Conservation (phyloP, 225 moss, liverwort and hornwort genomes). For the Straminergon stramineum region DNA sequence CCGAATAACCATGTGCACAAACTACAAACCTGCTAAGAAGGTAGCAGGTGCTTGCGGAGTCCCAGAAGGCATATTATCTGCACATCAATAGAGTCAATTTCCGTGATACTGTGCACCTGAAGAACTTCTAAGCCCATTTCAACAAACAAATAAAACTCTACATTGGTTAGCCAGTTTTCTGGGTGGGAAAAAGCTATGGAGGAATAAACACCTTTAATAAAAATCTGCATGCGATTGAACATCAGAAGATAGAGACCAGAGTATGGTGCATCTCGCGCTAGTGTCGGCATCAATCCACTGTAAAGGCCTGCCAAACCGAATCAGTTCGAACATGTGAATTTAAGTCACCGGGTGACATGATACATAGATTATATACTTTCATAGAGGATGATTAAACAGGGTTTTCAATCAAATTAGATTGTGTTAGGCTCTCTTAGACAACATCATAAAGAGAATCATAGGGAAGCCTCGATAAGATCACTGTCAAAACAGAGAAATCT, state of each 20-base stretch:
- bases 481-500: not conserved
- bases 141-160: not conserved
- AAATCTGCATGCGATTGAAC: constrained; percentile 65
- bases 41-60: constrained; percentile 36
- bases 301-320: constrained; percentile 64
- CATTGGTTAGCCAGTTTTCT: not conserved
- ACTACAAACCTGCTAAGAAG: constrained; percentile 62
- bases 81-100: not conserved
- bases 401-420: not conserved
- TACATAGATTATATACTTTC: not conserved
- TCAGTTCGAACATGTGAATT: not conserved
- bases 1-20: not conserved
- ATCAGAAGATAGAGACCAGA: constrained; percentile 86
- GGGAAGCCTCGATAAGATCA: not conserved
- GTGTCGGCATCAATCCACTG: constrained; percentile 77
- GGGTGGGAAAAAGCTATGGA: not conserved
- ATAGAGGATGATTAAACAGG: not conserved
- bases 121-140: not conserved
- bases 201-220: constrained; percentile 38
- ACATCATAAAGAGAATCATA: not conserved
- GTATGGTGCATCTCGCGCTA: constrained; percentile 81
- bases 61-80: constrained; percentile 39
- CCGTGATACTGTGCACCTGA: not conserved
- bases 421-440: not conserved
- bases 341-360: not conserved